Base-by-base conservation (phyloP, 2,329 filamentous ascomycete species). In the Pleomassaria siparia region DNA sequence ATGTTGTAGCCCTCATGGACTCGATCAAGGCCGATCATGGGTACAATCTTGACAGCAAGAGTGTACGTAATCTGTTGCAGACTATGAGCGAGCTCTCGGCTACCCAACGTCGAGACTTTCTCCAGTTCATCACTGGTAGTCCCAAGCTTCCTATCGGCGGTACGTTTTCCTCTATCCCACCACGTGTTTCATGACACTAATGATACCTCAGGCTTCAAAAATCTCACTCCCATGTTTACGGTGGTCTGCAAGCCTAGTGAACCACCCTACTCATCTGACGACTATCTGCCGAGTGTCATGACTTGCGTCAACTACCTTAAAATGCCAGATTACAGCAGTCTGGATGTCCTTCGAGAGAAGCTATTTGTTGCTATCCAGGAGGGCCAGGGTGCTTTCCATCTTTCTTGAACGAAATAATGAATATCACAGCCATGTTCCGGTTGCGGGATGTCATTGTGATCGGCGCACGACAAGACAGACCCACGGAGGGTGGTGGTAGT, bases 211-310 rank as follows among this genome's bases (percentile, higher is more conserved):
- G 91, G 94, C 50, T 99, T 99, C 82, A 96, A 95, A 76, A 89
- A 86, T 70, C 83, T 99, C 53, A 97, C 91, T 2, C 94, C 94
- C 16, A 96, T 97, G 86, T 97, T 99, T 69, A 99, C 94, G 2
- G 94, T 99, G 53, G 94, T 99, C 35, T 97, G 94, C 80, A 96
- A 96, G 72, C 92, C 92, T n/a, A 95, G 89, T 71, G 94, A 99
- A 67, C 85, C 90, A 13, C 94, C 94, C 1, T 94, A 91, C 70
- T 87, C 86, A 3, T 92, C 92, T 4, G 94, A 99, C 66, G 94
- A 99, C 74, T 99, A 97, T 64, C 81, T 99, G n/a, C 94, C 95
- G 11, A 97, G 91, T 69, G 95, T 99, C 70, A 99, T 99, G 95
- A 99, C 95, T 10, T 99, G 95, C 70, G 94, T 96, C 73, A 99